Percentiles rank a stretch among this genome's conserved stretches.
Conservation (phyloP, 2,329 filamentous ascomycete genomes). For the Pestalotiopsis sp. region DNA sequence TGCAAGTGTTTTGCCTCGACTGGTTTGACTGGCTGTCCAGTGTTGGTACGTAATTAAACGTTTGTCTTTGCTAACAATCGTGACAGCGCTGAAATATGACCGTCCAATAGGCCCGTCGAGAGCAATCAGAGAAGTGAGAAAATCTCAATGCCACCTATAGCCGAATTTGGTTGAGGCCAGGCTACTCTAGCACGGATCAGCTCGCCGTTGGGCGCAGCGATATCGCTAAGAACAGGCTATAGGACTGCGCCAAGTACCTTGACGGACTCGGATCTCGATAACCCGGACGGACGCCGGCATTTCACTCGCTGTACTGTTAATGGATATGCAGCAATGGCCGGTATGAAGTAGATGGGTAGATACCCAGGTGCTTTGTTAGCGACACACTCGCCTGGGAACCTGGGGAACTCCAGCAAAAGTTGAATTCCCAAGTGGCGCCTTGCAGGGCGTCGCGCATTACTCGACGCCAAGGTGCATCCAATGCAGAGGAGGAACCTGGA, state of each 20-base stretch:
- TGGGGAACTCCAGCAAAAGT: neutral
- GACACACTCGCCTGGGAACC: neutral
- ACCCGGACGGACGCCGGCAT: neutral
- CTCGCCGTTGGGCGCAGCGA: neutral
- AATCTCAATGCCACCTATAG: constrained; percentile 2
- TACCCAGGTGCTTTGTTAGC: no score
- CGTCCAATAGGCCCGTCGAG: neutral
- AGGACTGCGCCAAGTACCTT: neutral
- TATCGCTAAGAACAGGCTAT: neutral
- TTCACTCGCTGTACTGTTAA: neutral
- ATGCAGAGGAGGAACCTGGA: neutral
- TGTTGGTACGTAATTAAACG: constrained; percentile 6
- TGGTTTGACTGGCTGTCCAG: neutral
- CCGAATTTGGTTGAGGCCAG: neutral
- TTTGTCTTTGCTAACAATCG: neutral
- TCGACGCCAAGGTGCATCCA: neutral
- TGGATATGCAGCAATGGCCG: neutral
- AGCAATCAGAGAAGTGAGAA: neutral
- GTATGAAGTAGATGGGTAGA: neutral
- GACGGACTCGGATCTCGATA: neutral
- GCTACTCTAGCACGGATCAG: neutral
- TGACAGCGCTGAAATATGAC: neutral
- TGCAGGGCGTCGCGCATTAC: neutral
- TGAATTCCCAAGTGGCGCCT: neutral
- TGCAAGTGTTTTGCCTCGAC: neutral